Base-by-base conservation (phyloP, 1,284 basidiomycete species). In the Microbotryum lychnidis-dioicae region DNA sequence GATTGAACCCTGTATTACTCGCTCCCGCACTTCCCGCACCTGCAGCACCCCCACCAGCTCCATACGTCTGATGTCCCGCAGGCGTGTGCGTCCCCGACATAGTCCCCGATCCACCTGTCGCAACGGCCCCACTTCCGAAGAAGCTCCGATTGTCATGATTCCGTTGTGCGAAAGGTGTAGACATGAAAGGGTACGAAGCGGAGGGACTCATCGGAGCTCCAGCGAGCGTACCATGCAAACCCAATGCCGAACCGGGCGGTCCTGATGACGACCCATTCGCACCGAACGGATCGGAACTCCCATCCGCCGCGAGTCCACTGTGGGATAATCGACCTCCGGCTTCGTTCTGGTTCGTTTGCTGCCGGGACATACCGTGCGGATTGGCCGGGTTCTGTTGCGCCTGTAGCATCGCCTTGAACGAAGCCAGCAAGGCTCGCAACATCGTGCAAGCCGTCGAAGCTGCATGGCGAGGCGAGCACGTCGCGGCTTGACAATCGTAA, bases 401-500 rank as follows among this genome's bases (percentile, higher is more conserved):
- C 37, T 42, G 37, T 18, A 42, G 12, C 37, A 42, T 42, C 37
- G 37, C 37, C 50, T 59, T 63, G 59, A 62, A 66, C 23, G 51
- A 55, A 29, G 58, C 59, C 18, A 63, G 48, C 2, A 66, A 49
- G 0, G 65, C 65, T 18, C 57, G 33, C 18, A 63, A 52, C 47
- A 66, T 51, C 18, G 56, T 46, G 9, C 45, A 42, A 42, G 56
- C 61, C 10, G 65, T 66, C 47, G 51, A 37, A 10, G 65, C 62
- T 1, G 65, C 59, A 54, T 66, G 62, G 4, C 54, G 53, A 3
- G 37, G n/a, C 23, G 54, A 53, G 37, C 56, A 53, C n/a, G 53
- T 51, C 16, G 59, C 59, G 8, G 62, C 65, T 25, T 61, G 62
- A 31, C 65, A 64, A 37, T 66, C 65, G 16, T 55, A 48, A 56